Evolutionary conservation across 495 filamentous ascomycete genomes (phyloP).

Genomic region (Neurospora sp.): DNA sequence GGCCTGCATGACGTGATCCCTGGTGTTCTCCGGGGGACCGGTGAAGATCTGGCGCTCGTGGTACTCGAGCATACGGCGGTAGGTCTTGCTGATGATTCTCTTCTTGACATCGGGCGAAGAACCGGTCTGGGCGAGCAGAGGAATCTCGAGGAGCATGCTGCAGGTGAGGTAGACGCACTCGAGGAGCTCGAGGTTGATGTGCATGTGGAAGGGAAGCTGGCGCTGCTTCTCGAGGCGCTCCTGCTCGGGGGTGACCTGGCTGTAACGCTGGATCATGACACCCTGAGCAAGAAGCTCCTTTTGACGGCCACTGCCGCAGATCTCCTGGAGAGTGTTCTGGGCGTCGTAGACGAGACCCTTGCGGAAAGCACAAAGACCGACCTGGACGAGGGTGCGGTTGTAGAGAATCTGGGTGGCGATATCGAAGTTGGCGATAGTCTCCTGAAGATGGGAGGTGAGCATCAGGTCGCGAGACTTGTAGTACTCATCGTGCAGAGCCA

Average conservation of each 20-base stretch:
- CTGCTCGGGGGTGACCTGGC: constrained; percentile 90
- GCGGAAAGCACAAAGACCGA: constrained; percentile 96
- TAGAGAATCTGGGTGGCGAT: constrained; percentile 96
- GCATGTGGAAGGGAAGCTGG: constrained; percentile 98
- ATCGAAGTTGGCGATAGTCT: constrained; percentile 90
- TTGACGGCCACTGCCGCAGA: constrained; percentile 91
- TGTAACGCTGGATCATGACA: constrained; percentile 93
- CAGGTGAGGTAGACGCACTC: constrained; percentile 98
- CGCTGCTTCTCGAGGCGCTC: constrained; percentile 92
- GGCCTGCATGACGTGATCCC: constrained; percentile 97
- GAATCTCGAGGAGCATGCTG: constrained; percentile 97
- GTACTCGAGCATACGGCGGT: constrained; percentile 97
- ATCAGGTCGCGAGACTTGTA: constrained; percentile 97
- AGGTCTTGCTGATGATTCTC: constrained; percentile 98
- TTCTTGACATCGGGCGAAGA: constrained; percentile 96
- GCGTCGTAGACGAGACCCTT: constrained; percentile 94
- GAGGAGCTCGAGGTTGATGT: constrained; percentile 97
- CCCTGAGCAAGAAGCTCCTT: constrained; percentile 97
- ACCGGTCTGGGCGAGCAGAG: constrained; percentile 89
- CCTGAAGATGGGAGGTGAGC: constrained; percentile 98
- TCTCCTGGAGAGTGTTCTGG: constrained; percentile 91
- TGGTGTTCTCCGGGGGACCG: constrained; percentile 94
- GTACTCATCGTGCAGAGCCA: constrained; percentile 93
- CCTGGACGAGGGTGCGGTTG: constrained; percentile 96
- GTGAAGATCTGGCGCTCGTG: constrained; percentile 99